Conservation (phyloP, 495 filamentous ascomycete genomes). For the Hyphodiscus hymeniophilus region DNA sequence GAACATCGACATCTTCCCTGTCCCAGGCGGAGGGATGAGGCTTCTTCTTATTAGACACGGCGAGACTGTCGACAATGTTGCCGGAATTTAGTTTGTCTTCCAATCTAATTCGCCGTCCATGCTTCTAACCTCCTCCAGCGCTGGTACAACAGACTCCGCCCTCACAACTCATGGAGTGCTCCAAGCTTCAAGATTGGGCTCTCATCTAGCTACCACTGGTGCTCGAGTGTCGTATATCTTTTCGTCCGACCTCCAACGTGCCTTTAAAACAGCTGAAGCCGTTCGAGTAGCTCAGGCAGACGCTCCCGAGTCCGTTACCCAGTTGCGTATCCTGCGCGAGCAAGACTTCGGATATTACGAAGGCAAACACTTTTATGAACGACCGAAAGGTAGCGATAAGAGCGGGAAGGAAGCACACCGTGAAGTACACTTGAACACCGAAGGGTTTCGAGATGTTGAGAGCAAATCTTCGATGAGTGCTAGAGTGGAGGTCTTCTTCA, state of each 20-base stretch:
- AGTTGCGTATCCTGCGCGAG: slow-evolving; percentile 52
- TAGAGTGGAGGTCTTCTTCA: slow-evolving; percentile 55
- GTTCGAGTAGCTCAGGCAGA: slow-evolving; percentile 45
- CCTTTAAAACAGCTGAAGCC: slow-evolving; percentile 59
- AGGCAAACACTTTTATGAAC: slow-evolving; percentile 40
- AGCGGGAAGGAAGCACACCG: slow-evolving; percentile 11
- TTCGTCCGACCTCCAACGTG: slow-evolving; percentile 71
- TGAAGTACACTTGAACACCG: slow-evolving; percentile 20
- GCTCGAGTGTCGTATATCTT: slow-evolving; percentile 50
- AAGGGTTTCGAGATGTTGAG: slow-evolving; percentile 44
- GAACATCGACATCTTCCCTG: slow-evolving; percentile 7
- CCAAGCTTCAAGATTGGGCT: slow-evolving; percentile 59
- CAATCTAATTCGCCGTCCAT: neutral
- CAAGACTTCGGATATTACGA: slow-evolving; percentile 66
- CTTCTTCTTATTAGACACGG: slow-evolving; percentile 78
- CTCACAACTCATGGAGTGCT: slow-evolving; percentile 76
- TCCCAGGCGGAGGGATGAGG: slow-evolving; percentile 43
- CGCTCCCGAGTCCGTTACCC: slow-evolving; percentile 30
- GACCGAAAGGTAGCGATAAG: slow-evolving; percentile 5
- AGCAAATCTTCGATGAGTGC: slow-evolving; percentile 53
- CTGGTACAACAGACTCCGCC: slow-evolving; percentile 67
- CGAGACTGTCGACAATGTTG: slow-evolving; percentile 83
- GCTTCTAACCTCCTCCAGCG: slow-evolving; percentile 43
- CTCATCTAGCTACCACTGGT: slow-evolving; percentile 42
- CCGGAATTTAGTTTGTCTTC: slow-evolving; percentile 55